Evolutionary conservation across 2,329 filamentous ascomycete genomes (phyloP), one percentile per base, ranked within the genome.

Genomic region (Sporothrix pallida): DNA sequence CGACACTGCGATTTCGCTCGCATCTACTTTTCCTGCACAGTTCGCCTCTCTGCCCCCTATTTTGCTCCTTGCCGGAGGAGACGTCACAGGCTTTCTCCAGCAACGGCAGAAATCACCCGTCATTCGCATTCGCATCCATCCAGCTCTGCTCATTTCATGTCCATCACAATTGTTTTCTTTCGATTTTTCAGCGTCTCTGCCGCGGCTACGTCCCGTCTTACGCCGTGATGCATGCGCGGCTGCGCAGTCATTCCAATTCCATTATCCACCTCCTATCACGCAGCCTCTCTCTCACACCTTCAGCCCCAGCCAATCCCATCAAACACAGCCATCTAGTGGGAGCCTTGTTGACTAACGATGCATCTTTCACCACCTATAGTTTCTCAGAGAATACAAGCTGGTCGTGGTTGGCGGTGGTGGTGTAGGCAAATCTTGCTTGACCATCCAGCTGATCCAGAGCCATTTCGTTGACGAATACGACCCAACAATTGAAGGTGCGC

Each of bases 391-490:
- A 86, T 97, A 97, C 85, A 97, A 97, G 86, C 86, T 97, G 85
- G 96, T 99, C 75, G 96, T 98, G 76, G 95, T 99, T 78, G 96
- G 96, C 79, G 96, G 97, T 80, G 96, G 96, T 88, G 96, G 96
- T 83, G 96, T 99, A 78, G 96, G 96, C 86, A 99, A 99, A 88
- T 98, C 95, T 76, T 98, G 96, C 86, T 89, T 99, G 87, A 98
- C 96, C 74, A 98, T 99, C 81, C 96, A 98, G 87, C 90, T 95
- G 84, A 94, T 93, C 80, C 92, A 95, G 86, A 95, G 92, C 83
- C 96, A 99, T 83, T 99, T 99, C 86, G 95, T 98, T 82, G 96
- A 98, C 84, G 96, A 98, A 84, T 99, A 99, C 84, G 96, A 99
- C 84, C 96, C 96, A 74, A 99, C 96, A 80, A 98, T 99, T 81